These are phyloP conservation scores for Colletotrichum sp. DNA, from an alignment of 2,329 filamentous ascomycete species.

Conservation along the genomic window DNA sequence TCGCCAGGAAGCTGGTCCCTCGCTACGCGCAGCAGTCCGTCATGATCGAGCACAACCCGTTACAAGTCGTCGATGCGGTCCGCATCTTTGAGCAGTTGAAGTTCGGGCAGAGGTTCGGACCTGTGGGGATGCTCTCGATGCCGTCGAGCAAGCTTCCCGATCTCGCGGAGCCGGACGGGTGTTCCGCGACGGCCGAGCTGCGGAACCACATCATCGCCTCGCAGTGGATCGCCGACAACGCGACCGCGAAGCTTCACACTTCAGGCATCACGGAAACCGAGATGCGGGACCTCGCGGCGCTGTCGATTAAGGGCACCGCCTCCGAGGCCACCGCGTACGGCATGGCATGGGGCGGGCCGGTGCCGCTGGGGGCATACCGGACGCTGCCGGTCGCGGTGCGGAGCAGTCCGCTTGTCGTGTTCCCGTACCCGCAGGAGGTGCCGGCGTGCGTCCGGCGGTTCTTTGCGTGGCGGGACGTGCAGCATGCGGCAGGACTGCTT, in stretches of 20 bases:
- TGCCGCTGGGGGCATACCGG: conserved; percentile 22
- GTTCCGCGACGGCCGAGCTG: conserved; percentile 15
- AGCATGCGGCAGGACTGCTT: conserved; percentile 16
- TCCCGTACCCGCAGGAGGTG: conserved; percentile 26
- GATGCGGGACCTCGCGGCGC: conserved; percentile 8
- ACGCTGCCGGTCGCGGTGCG: conserved; percentile 21
- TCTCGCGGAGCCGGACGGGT: not conserved
- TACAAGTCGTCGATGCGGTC: conserved; percentile 7
- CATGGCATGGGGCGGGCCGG: conserved; percentile 16
- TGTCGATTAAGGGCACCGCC: conserved; percentile 17
- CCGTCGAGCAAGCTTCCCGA: not conserved
- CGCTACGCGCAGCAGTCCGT: conserved; percentile 27
- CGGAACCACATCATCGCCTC: conserved; percentile 26
- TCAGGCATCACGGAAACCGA: conserved; percentile 20
- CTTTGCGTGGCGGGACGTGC: conserved; percentile 22
- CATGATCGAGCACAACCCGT: conserved; percentile 25
- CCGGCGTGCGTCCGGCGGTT: conserved; percentile 14
- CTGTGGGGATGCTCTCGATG: not conserved
- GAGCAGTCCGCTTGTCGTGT: conserved; percentile 24
- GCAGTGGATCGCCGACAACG: conserved; percentile 23
- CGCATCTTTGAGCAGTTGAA: conserved; percentile 16
- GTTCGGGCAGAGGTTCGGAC: not conserved
- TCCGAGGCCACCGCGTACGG: conserved; percentile 11
- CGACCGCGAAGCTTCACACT: conserved; percentile 14
- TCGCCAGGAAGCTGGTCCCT: conserved; percentile 13